A percentile compares a stretch with the other conserved stretches of the same genome.
phyloP scores from a whole-genome alignment of 306 rosid species.

The Arachis hypogaea region DNA sequence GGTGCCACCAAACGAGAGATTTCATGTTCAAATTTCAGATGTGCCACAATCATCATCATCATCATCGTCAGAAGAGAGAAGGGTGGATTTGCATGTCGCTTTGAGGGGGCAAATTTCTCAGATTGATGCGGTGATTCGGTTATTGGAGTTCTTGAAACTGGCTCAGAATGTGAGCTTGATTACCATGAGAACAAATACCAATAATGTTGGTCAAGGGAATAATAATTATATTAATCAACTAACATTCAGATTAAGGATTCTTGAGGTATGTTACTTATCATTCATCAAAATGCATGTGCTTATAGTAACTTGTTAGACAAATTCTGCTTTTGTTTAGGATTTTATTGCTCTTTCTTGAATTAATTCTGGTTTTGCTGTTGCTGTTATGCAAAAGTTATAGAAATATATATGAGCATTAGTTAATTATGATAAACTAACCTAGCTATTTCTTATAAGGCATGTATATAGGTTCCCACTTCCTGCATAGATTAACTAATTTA shows the following conservation, averaged over 20 bases:
- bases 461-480: background rate
- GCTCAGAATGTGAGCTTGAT: constrained; percentile 52
- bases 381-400: too few species aligned
- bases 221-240: constrained; percentile 42
- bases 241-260: constrained; percentile 61
- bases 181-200: constrained; percentile 65
- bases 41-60: constrained; percentile 59
- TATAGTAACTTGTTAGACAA: background rate
- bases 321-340: background rate
- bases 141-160: constrained; percentile 70
- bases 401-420: background rate
- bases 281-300: background rate
- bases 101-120: constrained; percentile 54
- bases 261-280: constrained; percentile 61
- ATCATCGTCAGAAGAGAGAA: constrained; percentile 52
- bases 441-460: background rate
- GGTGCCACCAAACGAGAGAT: constrained; percentile 49
- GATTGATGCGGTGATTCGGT: constrained; percentile 54
- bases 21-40: constrained; percentile 46
- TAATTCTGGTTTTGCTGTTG: too few species aligned
- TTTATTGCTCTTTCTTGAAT: too few species aligned
- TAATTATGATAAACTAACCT: too few species aligned
- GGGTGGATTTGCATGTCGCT: constrained; percentile 61
- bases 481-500: background rate
- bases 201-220: constrained; percentile 45